Base-by-base conservation (phyloP, 805 yeast genomes). In the Wickerhamomyces alni region DNA sequence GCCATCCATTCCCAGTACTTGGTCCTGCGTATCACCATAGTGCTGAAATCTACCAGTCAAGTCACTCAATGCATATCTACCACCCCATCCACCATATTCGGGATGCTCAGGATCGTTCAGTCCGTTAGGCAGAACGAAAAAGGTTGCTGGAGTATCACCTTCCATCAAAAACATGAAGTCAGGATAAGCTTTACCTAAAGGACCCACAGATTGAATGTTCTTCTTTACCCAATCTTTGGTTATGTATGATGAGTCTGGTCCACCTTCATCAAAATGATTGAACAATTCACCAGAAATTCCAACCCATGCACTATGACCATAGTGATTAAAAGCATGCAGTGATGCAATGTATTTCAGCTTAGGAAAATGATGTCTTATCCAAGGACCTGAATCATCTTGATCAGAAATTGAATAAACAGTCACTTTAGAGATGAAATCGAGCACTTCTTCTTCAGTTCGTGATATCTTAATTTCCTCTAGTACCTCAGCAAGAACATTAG, bases 11-110 rank as follows among this genome's bases (percentile, higher is more conserved):
- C 57, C 58, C 11, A 49, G 34, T 28, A 46, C 52, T 24, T 43
- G 40, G 38, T 59, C 64, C 13, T 46, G 35, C 18, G 50, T 43
- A 40, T 56, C 62, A 16, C 50, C 51, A 42, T 54, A 55, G 36
- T 52, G 54, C 27, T 41, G 35, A 34, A 33, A 47, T 3, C 42
- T 36, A 3, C 46, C 48, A n/a, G 55, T 41, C 25, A 48, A 34
- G 37, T 58, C 63, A 9, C 37, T 17, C 12, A 47, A 36, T 17
- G 40, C 44, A 38, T 52, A 60, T 33, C 65, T 51, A 17, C 63
- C 63, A 35, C 65, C 63, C 65, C 65, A 60, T 16, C 60, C 58
- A 17, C 65, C 63, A 39, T 43, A 56, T 27, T 50, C 51, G 19
- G 65, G 63, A 35, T 52, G 46, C 8, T 43, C 44, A 15, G 62